phyloP scores from a whole-genome alignment of 441 rosid species.

The Populus hybrid region DNA sequence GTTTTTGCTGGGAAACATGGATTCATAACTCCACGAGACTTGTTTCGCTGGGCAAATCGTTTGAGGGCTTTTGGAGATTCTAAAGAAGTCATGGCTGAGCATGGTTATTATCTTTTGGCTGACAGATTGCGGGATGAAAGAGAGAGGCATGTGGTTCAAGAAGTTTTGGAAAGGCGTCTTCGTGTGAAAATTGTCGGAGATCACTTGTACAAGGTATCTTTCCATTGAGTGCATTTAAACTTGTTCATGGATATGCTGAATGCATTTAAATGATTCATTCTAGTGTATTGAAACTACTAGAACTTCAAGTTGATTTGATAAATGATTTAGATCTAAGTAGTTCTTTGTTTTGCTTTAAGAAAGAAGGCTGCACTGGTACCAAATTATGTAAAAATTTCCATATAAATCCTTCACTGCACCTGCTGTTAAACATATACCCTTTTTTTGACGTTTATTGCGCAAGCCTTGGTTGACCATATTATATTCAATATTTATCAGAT shows the following conservation, averaged over 20 bases:
- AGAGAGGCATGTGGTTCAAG: slow-evolving; percentile 81
- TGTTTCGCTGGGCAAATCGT: slow-evolving; percentile 98
- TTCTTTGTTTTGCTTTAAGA: not conserved
- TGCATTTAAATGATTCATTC: not conserved
- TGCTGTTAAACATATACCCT: not conserved
- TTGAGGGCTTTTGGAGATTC: slow-evolving; percentile 63
- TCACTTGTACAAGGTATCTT: slow-evolving; percentile 69
- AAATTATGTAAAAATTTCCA: not conserved
- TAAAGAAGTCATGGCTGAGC: slow-evolving; percentile 86
- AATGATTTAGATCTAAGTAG: not conserved
- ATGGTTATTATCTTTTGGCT: slow-evolving; percentile 93
- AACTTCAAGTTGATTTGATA: not conserved
- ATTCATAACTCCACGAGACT: slow-evolving; percentile 93
- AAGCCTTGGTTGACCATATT: not conserved
- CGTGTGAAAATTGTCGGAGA: slow-evolving; percentile 58
- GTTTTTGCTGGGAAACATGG: slow-evolving; percentile 99
- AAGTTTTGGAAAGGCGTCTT: slow-evolving; percentile 71
- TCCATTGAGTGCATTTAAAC: slow-evolving; percentile 10
- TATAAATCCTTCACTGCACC: not conserved
- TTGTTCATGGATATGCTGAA: not conserved
- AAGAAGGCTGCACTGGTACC: not conserved
- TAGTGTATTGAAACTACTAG: not conserved
- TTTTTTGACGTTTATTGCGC: not conserved
- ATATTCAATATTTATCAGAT: not conserved
- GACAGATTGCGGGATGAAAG: slow-evolving; percentile 90